These are phyloP conservation scores for Ogataea philodendri DNA, from an alignment of 805 yeast species.

Conservation along the genomic window DNA sequence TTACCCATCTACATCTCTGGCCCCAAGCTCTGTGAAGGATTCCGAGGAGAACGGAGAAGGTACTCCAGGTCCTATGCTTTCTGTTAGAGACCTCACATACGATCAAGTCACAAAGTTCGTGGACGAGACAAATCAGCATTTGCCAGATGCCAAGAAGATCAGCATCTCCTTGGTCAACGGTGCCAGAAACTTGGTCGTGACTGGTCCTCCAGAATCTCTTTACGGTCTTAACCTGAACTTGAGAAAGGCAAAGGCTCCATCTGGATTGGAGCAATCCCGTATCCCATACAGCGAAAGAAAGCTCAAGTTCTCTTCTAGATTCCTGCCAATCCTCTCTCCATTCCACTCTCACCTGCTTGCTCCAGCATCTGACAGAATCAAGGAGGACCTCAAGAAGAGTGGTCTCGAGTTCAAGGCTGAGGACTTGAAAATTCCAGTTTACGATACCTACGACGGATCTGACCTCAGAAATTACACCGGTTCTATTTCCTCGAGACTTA, in stretches of 20 bases:
- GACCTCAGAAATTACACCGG: slow-evolving; percentile 61
- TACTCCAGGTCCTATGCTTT: slow-evolving; percentile 94
- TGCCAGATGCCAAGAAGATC: slow-evolving; percentile 88
- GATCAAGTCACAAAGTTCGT: slow-evolving; percentile 78
- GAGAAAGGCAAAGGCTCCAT: slow-evolving; percentile 91
- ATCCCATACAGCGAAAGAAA: slow-evolving; percentile 93
- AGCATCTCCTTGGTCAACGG: slow-evolving; percentile 91
- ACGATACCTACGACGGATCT: slow-evolving; percentile 81
- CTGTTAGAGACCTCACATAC: slow-evolving; percentile 81
- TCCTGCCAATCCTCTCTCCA: slow-evolving; percentile 93
- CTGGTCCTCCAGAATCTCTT: slow-evolving; percentile 97
- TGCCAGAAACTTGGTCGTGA: slow-evolving; percentile 89
- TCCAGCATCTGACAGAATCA: slow-evolving; percentile 66
- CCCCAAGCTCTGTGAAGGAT: slow-evolving; percentile 91
- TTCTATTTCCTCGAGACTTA: slow-evolving; percentile 65
- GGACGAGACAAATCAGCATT: slow-evolving; percentile 85
- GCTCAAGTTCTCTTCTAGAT: slow-evolving; percentile 87
- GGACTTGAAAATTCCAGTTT: slow-evolving; percentile 79
- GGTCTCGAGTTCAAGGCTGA: slow-evolving; percentile 54
- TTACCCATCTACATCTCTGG: slow-evolving; percentile 90
- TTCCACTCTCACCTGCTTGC: slow-evolving; percentile 89
- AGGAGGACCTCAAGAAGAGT: slow-evolving; percentile 60
- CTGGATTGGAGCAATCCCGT: slow-evolving; percentile 93
- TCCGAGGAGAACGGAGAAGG: slow-evolving; percentile 94
- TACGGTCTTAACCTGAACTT: slow-evolving; percentile 91